Conservation (phyloP, 192 early-diverging fungal genomes). For the Podila epigama region DNA sequence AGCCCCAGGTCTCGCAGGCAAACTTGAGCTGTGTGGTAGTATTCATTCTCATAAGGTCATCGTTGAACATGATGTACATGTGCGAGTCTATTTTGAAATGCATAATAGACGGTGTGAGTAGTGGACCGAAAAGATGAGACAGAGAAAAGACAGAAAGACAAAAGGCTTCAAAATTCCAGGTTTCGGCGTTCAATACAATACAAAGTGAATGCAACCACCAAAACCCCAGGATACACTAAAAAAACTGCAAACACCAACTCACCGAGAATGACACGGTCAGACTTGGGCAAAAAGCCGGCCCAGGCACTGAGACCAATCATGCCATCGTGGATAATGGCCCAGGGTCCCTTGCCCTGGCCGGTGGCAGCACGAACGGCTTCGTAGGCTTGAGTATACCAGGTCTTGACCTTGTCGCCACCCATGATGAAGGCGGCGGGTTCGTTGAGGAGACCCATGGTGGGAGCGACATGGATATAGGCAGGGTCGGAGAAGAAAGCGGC, state of each 20-base stretch:
- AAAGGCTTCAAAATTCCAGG: not conserved
- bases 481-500: slow-evolving; percentile 60
- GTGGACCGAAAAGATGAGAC: no score
- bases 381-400: slow-evolving; percentile 54
- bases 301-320: slow-evolving; percentile 47
- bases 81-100: slow-evolving; percentile 56
- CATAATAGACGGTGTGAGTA: no score
- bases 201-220: no score
- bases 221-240: not conserved
- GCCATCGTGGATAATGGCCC: slow-evolving; percentile 57
- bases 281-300: slow-evolving; percentile 44
- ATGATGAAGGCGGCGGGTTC: slow-evolving; percentile 47
- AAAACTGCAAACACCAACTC: slow-evolving; percentile 5
- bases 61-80: slow-evolving; percentile 55
- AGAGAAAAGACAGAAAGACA: no score
- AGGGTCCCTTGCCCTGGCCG: slow-evolving; percentile 32
- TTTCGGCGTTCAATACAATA: no score
- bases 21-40: slow-evolving; percentile 29
- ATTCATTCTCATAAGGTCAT: slow-evolving; percentile 39
- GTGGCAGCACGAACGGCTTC: slow-evolving; percentile 40
- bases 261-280: slow-evolving; percentile 55
- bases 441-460: slow-evolving; percentile 60
- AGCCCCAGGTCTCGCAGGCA: slow-evolving; percentile 34
- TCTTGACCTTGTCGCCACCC: slow-evolving; percentile 27
- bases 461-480: slow-evolving; percentile 51